Evolutionary conservation across 192 early-diverging fungal species (phyloP), one percentile per base, ranked within the genome.

Genomic region (Coemansia sp.): DNA sequence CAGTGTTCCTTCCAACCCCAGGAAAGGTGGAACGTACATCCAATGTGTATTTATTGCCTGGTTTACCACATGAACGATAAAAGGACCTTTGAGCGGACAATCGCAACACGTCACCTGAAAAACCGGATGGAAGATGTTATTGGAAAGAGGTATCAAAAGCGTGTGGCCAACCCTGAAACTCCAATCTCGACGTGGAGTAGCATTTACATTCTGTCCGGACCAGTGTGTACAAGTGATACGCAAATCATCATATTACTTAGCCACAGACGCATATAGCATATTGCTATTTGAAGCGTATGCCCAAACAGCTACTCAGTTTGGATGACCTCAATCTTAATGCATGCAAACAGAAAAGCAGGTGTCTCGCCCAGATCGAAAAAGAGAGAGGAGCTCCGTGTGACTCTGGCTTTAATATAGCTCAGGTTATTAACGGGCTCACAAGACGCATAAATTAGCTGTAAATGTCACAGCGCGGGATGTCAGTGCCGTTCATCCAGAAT

Each of bases 381-480:
- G 49, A 25, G 8, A 8, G 17, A 54, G 22, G 53, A 54, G 53
- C 32, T 57, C 55, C 55, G 55, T 57, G 55, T 57, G 55, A 57
- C 55, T n/a, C 9, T 4, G 17, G n/a, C 29, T 59, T 67, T 67
- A 66, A 66, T 59, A 66, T 56, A 20, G 10, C 17, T 36, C 19
- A 22, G 32, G 34, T 33, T 59, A 66, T 66, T 66, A 59, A 9
- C 38, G 10, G 45, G 42, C 57, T 45, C 56, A 34, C 54, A 60
- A 50, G 59, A 42, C 35, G 49, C 58, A 67, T 68, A 53, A 41
- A 67, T 60, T 67, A 38, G 57, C 34, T 57, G 53, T 25, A 5
- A 33, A 54, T 54, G 22, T 33, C 53, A 32, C 32, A 17, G 45
- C n/a, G 15, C 19, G 17, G n/a, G 17, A 25, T 15, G 23, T 25